Conservation (phyloP, 208 protist species). For the Crithidia expoeki region DNA sequence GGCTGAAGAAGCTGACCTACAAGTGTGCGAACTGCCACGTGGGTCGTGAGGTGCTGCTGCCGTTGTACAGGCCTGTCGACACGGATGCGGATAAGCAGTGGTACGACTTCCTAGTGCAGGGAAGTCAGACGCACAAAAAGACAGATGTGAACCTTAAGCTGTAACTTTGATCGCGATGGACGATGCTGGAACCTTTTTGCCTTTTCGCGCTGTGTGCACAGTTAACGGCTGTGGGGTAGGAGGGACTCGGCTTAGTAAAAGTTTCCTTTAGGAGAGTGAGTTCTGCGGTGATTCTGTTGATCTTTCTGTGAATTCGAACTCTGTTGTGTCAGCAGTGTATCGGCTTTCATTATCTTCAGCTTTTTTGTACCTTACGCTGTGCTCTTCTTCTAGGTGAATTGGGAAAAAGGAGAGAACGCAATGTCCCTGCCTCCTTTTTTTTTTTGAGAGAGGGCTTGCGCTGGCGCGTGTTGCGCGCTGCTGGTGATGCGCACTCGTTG, state of each 20-base stretch:
- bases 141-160: slow-evolving; percentile 51
- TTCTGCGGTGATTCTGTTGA: too few species aligned
- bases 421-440: too few species aligned
- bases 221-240: background rate
- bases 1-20: slow-evolving; percentile 79
- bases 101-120: slow-evolving; percentile 83
- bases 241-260: too few species aligned
- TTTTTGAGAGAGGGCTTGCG: too few species aligned
- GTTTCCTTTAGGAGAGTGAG: too few species aligned
- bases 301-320: too few species aligned
- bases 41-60: slow-evolving; percentile 78
- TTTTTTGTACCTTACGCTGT: too few species aligned
- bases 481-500: background rate
- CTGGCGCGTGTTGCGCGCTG: slow-evolving; percentile 12
- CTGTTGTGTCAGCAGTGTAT: too few species aligned
- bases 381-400: too few species aligned
- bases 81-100: slow-evolving; percentile 68
- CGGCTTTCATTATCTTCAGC: too few species aligned
- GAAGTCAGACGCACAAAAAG: slow-evolving; percentile 62
- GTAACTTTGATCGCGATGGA: slow-evolving; percentile 13
- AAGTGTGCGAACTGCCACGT: slow-evolving; percentile 78
- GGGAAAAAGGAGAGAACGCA: too few species aligned
- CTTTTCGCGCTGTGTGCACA: too few species aligned
- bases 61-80: slow-evolving; percentile 76
- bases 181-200: background rate